Percentiles rank a stretch among this genome's conserved stretches.
Conservation (phyloP, 2,329 filamentous ascomycete species). For the Plectosphaerella plurivora region DNA sequence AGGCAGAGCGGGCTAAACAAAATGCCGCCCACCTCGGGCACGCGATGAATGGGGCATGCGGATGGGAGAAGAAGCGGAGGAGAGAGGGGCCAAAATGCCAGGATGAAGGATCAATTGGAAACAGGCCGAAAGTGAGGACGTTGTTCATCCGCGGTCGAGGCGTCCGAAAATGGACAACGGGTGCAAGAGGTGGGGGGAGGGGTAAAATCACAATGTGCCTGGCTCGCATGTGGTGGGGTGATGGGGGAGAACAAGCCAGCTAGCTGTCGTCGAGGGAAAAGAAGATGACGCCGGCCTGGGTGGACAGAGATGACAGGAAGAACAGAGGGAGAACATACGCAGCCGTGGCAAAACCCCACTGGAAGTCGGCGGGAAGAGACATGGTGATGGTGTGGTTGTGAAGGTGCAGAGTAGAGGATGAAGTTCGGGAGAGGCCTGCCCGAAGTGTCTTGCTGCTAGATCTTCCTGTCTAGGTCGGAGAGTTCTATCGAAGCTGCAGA, state of each 20-base stretch:
- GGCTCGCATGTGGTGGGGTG: too few relatives aligned
- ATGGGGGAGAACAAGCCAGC: background rate
- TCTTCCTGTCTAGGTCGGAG: background rate
- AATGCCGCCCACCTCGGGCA: too few relatives aligned
- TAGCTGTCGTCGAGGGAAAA: background rate
- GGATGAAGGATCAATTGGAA: background rate
- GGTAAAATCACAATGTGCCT: background rate
- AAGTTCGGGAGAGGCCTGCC: background rate
- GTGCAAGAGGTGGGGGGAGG: background rate
- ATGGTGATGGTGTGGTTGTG: conserved; percentile 27
- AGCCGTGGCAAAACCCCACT: conserved; percentile 78
- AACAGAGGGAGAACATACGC: conserved; percentile 43
- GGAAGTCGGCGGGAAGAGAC: conserved; percentile 64
- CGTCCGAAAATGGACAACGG: background rate
- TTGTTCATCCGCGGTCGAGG: background rate
- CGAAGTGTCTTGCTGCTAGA: background rate
- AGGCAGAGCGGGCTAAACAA: too few relatives aligned
- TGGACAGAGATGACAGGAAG: background rate
- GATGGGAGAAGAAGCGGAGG: too few relatives aligned
- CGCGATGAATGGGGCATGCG: too few relatives aligned
- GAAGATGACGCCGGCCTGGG: background rate
- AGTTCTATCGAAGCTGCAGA: background rate
- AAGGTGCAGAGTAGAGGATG: background rate
- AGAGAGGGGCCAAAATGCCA: too few relatives aligned
- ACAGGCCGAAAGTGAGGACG: background rate